Evolutionary conservation across 768 basidiomycete genomes (phyloP).

Genomic region (Kwoniella europaea): DNA sequence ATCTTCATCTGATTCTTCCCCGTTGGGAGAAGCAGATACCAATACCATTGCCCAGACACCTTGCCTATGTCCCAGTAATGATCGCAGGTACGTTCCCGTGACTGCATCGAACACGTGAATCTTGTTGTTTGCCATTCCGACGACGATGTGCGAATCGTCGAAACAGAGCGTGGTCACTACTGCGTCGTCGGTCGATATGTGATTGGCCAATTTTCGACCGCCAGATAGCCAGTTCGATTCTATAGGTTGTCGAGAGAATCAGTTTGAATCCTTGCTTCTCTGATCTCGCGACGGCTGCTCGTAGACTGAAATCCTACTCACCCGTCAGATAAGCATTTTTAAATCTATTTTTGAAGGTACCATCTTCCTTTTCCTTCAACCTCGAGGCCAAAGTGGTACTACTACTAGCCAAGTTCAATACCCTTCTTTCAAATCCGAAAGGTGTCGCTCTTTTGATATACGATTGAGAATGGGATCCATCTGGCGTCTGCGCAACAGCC

Average conservation of each 20-base stretch:
- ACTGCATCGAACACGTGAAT: constrained; percentile 83
- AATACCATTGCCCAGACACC: constrained; percentile 94
- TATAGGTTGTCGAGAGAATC: constrained; percentile 49
- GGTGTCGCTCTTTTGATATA: constrained; percentile 14
- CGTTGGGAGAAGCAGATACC: constrained; percentile 62
- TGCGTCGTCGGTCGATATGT: constrained; percentile 65
- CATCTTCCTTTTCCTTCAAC: constrained; percentile 19
- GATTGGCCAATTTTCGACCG: constrained; percentile 71
- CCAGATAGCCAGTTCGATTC: constrained; percentile 81
- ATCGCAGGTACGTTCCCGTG: constrained; percentile 75
- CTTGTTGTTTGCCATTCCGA: constrained; percentile 82
- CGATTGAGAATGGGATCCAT: not conserved
- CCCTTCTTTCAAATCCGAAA: constrained; percentile 19
- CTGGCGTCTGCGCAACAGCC: not conserved
- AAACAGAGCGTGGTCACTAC: constrained; percentile 87
- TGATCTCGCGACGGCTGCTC: too few species aligned
- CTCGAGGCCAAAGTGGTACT: not conserved
- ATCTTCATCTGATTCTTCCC: constrained; percentile 1
- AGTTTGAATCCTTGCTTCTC: not conserved
- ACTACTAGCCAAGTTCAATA: constrained; percentile 3
- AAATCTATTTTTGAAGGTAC: constrained; percentile 71
- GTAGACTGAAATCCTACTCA: constrained; percentile 55
- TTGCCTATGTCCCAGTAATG: constrained; percentile 78
- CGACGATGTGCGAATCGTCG: constrained; percentile 80
- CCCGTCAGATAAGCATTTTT: constrained; percentile 73